Conservation (phyloP, 345 rosid genomes). For the Eucalyptus shirleyi region DNA sequence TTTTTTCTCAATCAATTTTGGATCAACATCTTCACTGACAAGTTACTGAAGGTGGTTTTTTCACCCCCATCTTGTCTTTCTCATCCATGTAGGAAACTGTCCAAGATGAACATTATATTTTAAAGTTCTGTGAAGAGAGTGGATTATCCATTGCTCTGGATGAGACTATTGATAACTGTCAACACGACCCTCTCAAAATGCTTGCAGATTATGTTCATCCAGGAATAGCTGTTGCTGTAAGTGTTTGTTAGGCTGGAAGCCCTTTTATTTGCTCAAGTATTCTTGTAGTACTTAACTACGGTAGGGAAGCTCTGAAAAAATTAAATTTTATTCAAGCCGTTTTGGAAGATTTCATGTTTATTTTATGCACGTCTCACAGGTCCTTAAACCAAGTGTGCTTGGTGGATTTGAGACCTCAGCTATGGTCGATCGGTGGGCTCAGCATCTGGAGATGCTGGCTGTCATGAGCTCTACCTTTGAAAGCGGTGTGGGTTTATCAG, state of each 20-base stretch:
- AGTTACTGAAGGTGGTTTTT: background rate
- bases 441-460: constrained; percentile 71
- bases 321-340: background rate
- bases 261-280: background rate
- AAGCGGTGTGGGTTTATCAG: constrained; percentile 65
- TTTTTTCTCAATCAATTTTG: background rate
- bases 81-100: constrained; percentile 64
- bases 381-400: constrained; percentile 75
- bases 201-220: constrained; percentile 63
- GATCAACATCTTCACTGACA: background rate
- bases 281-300: background rate
- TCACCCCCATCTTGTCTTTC: background rate
- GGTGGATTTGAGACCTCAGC: constrained; percentile 90
- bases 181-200: constrained; percentile 31
- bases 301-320: background rate
- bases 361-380: constrained; percentile 19
- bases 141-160: constrained; percentile 87
- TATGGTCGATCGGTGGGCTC: constrained; percentile 73
- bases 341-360: background rate
- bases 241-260: constrained; percentile 1
- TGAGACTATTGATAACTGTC: constrained; percentile 61
- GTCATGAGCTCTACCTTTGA: constrained; percentile 81
- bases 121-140: constrained; percentile 78
- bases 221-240: constrained; percentile 77
- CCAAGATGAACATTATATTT: constrained; percentile 49